Evolutionary conservation across 352 stramenopile species (phyloP).

Genomic region (Phytophthora europaea): DNA sequence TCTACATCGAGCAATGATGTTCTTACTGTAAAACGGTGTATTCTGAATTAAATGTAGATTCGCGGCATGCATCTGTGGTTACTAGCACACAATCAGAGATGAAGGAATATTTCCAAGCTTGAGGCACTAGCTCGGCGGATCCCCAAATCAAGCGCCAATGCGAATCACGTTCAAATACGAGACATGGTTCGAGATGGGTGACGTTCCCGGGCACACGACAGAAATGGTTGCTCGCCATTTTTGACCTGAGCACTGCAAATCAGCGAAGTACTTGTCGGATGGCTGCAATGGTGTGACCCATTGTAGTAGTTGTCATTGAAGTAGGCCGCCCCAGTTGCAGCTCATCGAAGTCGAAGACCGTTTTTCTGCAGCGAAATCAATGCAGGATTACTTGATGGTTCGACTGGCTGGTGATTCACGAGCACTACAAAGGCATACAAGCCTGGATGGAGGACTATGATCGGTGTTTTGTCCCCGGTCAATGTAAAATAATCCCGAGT

Average conservation of each 20-base stretch:
- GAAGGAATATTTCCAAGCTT: no score
- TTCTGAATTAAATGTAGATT: no score
- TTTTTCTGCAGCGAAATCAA: conserved; percentile 2
- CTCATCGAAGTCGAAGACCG: conserved; percentile 1
- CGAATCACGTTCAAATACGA: background rate
- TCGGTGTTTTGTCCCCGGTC: background rate
- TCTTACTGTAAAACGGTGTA: no score
- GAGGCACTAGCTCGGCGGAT: no score
- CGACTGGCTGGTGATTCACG: conserved; percentile 19
- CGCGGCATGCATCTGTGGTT: no score
- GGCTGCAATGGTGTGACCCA: background rate
- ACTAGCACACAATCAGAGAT: no score
- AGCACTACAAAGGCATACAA: conserved; percentile 16
- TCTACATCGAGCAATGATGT: no score
- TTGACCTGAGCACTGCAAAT: background rate
- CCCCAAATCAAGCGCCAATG: conserved; percentile 1
- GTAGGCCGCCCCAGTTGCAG: background rate
- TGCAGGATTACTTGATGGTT: no score
- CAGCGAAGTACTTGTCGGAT: background rate
- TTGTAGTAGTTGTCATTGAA: no score
- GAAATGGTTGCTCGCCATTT: background rate
- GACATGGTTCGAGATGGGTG: background rate
- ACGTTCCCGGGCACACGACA: background rate
- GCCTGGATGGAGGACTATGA: background rate
- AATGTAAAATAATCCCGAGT: conserved; percentile 11